Base-by-base conservation (phyloP, 495 filamentous ascomycete species). In the Aspergillus saccharolyticus region DNA sequence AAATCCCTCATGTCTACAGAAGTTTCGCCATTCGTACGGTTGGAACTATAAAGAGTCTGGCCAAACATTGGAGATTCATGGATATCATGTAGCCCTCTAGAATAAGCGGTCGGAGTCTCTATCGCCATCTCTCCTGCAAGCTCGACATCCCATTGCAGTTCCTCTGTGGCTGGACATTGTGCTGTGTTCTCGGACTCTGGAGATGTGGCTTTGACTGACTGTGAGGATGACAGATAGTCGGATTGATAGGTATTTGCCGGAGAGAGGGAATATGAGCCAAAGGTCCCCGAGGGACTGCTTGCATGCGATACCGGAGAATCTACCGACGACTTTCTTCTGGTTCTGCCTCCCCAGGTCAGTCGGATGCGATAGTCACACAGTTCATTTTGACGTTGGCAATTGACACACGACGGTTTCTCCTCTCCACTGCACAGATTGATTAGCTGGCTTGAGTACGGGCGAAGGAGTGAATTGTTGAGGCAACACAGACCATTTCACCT, bases 301-400 rank as follows among this genome's bases (percentile, higher is more conserved):
- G 71, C 68, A 42, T 69, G 67, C 15, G 73, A 70, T 28, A 51
- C 59, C 4, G 73, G 69, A 8, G 74, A 76, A 49, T 71, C 74
- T 44, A 73, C 65, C 4, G 72, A 70, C 9, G 68, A 49, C 48
- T 70, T 73, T 53, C 74, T 69, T 57, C 78, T 79, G 4, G 74
- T 73, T 24, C 89, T 78, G 30, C 90, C 89, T 55, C 86, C 88
- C 90, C 90, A 94, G 62, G 91, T 93, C 61, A 95, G 73, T 17
- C 87, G 79, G 66, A 94, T 88, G 67, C 85, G 90, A 73, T 94
- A 96, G 70, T 96, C 90, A 72, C 90, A 96, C 24, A 74, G 71
- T 66, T 93, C 89, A 47, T 85, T 86, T 62, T 85, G 85, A 53
- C 84, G 84, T 65, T 84, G 80, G 67, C 90, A 96, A 65, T 92